Base-by-base conservation (phyloP, 1,284 basidiomycete species). In the Ganoderma boninense region DNA sequence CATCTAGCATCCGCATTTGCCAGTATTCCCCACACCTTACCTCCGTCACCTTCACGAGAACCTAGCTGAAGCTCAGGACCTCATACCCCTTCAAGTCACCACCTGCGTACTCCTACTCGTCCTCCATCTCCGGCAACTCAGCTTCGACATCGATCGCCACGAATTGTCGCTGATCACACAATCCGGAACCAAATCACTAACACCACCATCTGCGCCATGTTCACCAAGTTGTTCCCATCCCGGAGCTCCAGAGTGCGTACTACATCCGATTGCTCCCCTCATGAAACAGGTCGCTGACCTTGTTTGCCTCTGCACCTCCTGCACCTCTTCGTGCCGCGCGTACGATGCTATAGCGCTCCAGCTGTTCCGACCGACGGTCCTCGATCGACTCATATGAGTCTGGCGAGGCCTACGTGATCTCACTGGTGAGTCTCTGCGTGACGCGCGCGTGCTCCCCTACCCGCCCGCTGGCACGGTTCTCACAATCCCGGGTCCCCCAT, bases 221-320 rank as follows among this genome's bases (percentile, higher is more conserved):
- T 74, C 73, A 35, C 70, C 56, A 74, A 74, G 69, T 65, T 71
- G 23, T 70, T 74, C 64, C 67, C 62, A n/a, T 62, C 62, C 40
- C 70, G 68, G 40, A 71, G 68, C 66, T 74, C 73, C 32, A 71
- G 67, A 62, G 73, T 74, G 35, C 62, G 73, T 65, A 40, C n/a
- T 32, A 7, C 46, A n/a, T 44, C 43, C 52, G 40, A 38, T 43
- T 16, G 18, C 29, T 42, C 43, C 20, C 62, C 38, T 63, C 42
- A 13, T 35, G 16, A 35, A 57, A 23, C 42, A 29, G 26, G 29
- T 23, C 13, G 61, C 23, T 54, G 14, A 14, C 35, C 43, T 6
- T 54, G 16, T 13, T 43, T 14, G 18, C 18, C n/a, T 43, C 7
- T 52, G 62, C 62, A 20, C 11, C n/a, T 23, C 20, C 13, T 10